Evolutionary conservation across 352 stramenopile species (phyloP), one percentile per base, ranked within the genome.

Genomic region (Plasmopara viticola): DNA sequence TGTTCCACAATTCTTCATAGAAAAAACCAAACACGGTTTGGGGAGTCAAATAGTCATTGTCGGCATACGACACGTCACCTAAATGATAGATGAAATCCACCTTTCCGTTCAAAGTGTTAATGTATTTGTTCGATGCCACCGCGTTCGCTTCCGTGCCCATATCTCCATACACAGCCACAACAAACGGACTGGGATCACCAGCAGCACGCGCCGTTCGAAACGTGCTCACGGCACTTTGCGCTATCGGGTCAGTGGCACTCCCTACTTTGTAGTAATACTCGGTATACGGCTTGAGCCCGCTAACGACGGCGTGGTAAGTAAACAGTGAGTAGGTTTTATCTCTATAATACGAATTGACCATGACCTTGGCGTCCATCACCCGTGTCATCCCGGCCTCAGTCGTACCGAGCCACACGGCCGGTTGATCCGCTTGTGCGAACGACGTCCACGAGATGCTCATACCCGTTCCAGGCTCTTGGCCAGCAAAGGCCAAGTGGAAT

Each of bases 41-140:
- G 20, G 3, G 1, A 3, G 20, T 66, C 40, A 75, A 20, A 15
- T 61, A 72, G 14, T 64, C 58, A 35, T 74, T 74, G 54, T 78
- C 68, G 0, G 68, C 68, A 49, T 78, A 78, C 46, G 68, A 70
- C 35, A 75, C 62, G 48, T 78, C 68, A 5, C 68, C 68, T 12
- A 78, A 18, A 35, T 75, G 66, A 35, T 64, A 75, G 31, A 75
- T 61, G 31, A 75, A 75, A 8, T 78, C 68, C 38, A 75, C 53
- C 17, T 62, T 54, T 9, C 33, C 53, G 7, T 34, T 39, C 33
- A 72, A 57, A 8, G 31, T 28, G 34, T 70, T 70, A n/a, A 70
- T 41, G 25, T 60, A 56, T 15, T 70, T 66, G 42, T 70, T 70
- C 13, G 48, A 28, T 7, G 38, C 49, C 9, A 65, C 46, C 1